A percentile compares a stretch with the other conserved stretches of the same genome.
These are phyloP conservation scores for Solanum rostratum DNA, from an alignment of 257 asterid genomes.

Conservation along the genomic window DNA sequence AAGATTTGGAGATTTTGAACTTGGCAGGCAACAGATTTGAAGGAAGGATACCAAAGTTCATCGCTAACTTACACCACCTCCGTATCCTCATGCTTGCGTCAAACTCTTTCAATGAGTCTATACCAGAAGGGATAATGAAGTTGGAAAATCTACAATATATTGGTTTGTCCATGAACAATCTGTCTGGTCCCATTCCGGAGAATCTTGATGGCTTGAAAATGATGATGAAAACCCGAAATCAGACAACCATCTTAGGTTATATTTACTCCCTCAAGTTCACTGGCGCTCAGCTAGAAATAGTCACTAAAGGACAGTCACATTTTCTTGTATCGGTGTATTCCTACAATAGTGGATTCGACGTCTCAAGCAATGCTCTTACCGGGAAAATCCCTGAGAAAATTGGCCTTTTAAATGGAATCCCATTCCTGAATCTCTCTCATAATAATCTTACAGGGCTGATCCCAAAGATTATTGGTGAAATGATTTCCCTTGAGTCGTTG, in stretches of 20 bases:
- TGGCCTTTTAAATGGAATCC: neutral
- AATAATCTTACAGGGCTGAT: neutral
- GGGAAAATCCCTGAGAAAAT: neutral
- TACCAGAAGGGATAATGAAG: neutral
- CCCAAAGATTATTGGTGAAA: neutral
- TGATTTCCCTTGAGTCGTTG: constrained; percentile 3
- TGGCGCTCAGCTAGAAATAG: neutral
- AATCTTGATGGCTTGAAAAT: neutral
- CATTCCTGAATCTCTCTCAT: neutral
- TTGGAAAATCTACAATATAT: constrained; percentile 2
- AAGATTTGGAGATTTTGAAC: neutral
- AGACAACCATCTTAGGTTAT: neutral
- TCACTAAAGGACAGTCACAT: neutral
- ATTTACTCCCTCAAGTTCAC: neutral
- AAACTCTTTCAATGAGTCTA: constrained; percentile 7
- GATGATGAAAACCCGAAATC: neutral
- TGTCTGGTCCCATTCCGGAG: constrained; percentile 4
- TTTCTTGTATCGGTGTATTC: neutral
- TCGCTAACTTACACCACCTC: neutral
- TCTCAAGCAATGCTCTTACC: neutral
- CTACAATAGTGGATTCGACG: neutral
- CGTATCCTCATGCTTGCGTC: neutral
- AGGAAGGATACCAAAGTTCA: neutral
- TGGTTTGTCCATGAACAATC: neutral
- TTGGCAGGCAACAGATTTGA: neutral